These are phyloP conservation scores for Sistotremastrum niveocremeum DNA, from an alignment of 768 basidiomycete genomes.

Conservation along the genomic window DNA sequence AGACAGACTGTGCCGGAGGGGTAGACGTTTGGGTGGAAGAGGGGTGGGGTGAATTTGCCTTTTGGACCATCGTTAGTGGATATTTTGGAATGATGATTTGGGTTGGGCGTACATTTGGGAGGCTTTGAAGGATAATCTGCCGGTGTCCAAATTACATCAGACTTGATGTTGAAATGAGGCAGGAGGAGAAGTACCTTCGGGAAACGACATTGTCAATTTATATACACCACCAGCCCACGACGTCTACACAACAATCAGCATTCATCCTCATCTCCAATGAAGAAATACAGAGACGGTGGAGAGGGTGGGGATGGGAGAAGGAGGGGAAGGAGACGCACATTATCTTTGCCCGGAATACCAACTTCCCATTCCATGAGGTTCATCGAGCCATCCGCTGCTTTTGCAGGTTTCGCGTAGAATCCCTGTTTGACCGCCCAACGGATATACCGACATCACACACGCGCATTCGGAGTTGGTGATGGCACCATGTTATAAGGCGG, in stretches of 20 bases:
- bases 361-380: constrained; percentile 98
- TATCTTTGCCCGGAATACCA: constrained; percentile 87
- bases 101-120: constrained; percentile 65
- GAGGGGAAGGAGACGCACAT: constrained; percentile 38
- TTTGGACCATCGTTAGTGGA: constrained; percentile 3
- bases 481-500: neutral
- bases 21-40: constrained; percentile 98
- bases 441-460: neutral
- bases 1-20: constrained; percentile 97
- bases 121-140: constrained; percentile 91
- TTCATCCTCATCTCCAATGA: constrained; percentile 6
- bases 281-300: constrained; percentile 3
- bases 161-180: neutral
- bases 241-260: constrained; percentile 39
- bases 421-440: constrained; percentile 39
- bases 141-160: constrained; percentile 4
- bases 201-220: constrained; percentile 89
- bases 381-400: constrained; percentile 84
- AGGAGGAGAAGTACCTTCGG: constrained; percentile 54
- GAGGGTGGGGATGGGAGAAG: neutral
- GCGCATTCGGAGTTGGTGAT: neutral
- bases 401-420: constrained; percentile 90
- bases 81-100: constrained; percentile 1
- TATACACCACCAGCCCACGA: constrained; percentile 95
- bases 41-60: constrained; percentile 94